Evolutionary conservation across 2,329 filamentous ascomycete species (phyloP), one percentile per base, ranked within the genome.

Genomic region (Pseudohalonectria lignicola): DNA sequence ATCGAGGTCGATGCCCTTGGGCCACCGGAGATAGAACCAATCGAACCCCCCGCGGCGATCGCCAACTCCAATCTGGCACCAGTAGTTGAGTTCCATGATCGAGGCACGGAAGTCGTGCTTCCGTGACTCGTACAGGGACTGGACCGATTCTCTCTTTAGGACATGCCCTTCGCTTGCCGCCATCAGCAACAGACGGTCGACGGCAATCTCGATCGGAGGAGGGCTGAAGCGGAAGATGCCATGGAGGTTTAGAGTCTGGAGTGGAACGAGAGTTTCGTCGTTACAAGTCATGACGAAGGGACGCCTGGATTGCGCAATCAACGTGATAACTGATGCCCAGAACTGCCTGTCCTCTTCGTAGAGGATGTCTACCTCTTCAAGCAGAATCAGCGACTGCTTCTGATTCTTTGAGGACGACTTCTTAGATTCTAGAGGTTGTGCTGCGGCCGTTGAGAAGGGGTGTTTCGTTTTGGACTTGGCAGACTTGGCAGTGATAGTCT

Each of bases 331-430:
- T 0, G 86, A 92, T 1, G 71, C 61, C 92, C 92, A 98, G 53
- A 98, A 98, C 45, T 90, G 82, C 57, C 86, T 90, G 55, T 98
- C 92, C 54, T 96, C 90, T 39, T 94, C 88, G 54, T 92, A 98
- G 1, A 98, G 69, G 13, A 96, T 64, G 52, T 98, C 93, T 1
- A 86, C 86, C 59, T 98, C 92, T 57, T 98, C 92, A 2, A 98
- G 67, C 2, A 98, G 67, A 44, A 98, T 95, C 16, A 98, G 64
- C 0, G 90, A 96, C 57, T 98, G 92, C 50, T 93, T 94, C 56
- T 96, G 90, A 19, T 64, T 55, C 46, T 71, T 69, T 2, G 54
- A 31, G 2, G 52, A 47, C 41, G 57, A 49, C 37, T 56, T 55
- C 33, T 58, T 61, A n/a, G 32, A 18, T 6, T 49, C 41, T 19